Conservation (phyloP, 805 yeast species). For the Teunomyces aglyptinius region DNA sequence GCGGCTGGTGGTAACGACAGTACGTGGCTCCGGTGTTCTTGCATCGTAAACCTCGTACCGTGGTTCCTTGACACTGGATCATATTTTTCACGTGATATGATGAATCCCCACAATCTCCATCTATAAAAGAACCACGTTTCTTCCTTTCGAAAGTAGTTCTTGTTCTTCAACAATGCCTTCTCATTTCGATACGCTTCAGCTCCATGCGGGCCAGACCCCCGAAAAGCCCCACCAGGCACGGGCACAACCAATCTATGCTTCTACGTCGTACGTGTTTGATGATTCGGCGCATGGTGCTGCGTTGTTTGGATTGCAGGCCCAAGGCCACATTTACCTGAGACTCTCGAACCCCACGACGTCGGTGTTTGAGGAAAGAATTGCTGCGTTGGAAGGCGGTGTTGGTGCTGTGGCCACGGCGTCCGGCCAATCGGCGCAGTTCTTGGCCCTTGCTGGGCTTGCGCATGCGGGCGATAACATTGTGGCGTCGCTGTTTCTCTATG, state of each 20-base stretch:
- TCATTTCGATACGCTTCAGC: constrained; percentile 86
- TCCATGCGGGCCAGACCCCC: constrained; percentile 88
- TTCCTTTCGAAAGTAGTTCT: too few species aligned
- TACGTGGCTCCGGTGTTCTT: constrained; percentile 26
- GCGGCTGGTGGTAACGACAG: constrained; percentile 32
- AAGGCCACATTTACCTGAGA: constrained; percentile 87
- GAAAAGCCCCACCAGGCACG: constrained; percentile 70
- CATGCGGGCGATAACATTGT: constrained; percentile 87
- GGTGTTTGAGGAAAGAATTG: constrained; percentile 86
- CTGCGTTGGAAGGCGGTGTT: constrained; percentile 89
- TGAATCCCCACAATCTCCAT: neutral
- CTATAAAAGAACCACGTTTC: neutral
- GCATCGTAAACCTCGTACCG: constrained; percentile 41
- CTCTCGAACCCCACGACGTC: constrained; percentile 91
- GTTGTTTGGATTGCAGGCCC: constrained; percentile 77
- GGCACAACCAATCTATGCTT: constrained; percentile 92
- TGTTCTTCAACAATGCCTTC: constrained; percentile 37
- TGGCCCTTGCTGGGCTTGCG: constrained; percentile 81
- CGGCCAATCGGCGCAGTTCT: constrained; percentile 95
- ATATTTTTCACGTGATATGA: constrained; percentile 1
- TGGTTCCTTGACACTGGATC: constrained; percentile 41
- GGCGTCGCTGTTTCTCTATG: constrained; percentile 83
- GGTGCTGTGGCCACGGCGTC: constrained; percentile 88
- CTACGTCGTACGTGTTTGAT: constrained; percentile 84
- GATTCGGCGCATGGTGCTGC: constrained; percentile 92